Base-by-base conservation (phyloP, 2,329 filamentous ascomycete species). In the Aspergillus flavus region DNA sequence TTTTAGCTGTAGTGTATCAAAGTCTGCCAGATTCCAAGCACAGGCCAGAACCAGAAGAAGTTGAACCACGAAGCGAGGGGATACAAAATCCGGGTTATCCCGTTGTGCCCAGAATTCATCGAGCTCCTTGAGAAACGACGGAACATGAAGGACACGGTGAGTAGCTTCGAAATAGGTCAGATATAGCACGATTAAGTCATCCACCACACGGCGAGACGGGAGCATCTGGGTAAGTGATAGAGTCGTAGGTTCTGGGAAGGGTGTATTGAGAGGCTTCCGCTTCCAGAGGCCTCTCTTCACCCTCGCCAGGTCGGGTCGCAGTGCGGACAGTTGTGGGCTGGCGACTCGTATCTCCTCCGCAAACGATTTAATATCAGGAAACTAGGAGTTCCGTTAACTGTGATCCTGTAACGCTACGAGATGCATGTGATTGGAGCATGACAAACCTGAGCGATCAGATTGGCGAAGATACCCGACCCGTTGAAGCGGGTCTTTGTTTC, bases 401-500 rank as follows among this genome's bases (percentile, higher is more conserved):
- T 21, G 19, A 23, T 34, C n/a, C 19, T n/a, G 28, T 45, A 57
- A 36, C 45, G 26, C 61, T 11, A 12, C 43, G n/a, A n/a, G 6
- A n/a, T 56, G 26, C 30, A 23, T n/a, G 26, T 36, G 5, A 48
- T 48, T 28, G 2, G 23, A 28, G 45, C 7, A 23, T 30, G n/a
- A 52, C 48, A 16, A 52, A 80, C 78, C 73, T 80, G 75, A 6
- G 77, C 69, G 32, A 79, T 72, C 34, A 80, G 60, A 62, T 75
- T 79, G 34, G 76, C 75, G 61, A 76, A 72, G 34, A 79, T 79
- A 10, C 78, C 78, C 3, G 74, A 75, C 9, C 78, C 78, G 48
- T 75, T 78, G 61, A 78, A 80, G 1, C 78, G 75, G n/a, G 78
- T 79, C 62, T 72, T 75, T 1, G 76, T 79, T 59, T 79, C 78